Percentiles rank a stretch among this genome's conserved stretches.
Conservation (phyloP, 345 rosid genomes). For the Excoecaria cochinchinensis region DNA sequence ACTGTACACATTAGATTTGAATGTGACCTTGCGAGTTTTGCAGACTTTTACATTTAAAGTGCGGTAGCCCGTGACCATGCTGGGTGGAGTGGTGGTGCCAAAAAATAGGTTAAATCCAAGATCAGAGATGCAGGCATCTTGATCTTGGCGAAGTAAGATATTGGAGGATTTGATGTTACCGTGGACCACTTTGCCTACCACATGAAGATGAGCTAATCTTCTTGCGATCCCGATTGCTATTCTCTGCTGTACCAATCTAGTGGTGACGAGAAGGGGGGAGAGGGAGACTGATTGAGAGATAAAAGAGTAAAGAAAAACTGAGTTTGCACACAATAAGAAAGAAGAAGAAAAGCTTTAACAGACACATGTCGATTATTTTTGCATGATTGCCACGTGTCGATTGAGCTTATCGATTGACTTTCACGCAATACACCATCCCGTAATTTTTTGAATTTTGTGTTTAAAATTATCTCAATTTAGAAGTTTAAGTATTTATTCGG, state of each 20-base stretch:
- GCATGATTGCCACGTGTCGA: too few relatives aligned
- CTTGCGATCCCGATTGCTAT: constrained; percentile 69
- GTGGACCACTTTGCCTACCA: constrained; percentile 61
- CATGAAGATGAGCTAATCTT: constrained; percentile 77
- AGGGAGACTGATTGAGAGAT: too few relatives aligned
- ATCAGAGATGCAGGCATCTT: constrained; percentile 64
- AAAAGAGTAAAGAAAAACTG: too few relatives aligned
- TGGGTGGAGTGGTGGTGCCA: constrained; percentile 56
- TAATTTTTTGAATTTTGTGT: too few relatives aligned
- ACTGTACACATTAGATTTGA: constrained; percentile 92
- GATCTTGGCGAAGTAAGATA: constrained; percentile 68
- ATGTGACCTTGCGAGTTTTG: constrained; percentile 70
- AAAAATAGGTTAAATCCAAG: constrained; percentile 81
- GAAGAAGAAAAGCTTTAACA: too few relatives aligned
- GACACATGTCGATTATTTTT: too few relatives aligned
- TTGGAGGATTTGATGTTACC: constrained; percentile 96
- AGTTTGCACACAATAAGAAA: too few relatives aligned
- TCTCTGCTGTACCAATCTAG: constrained; percentile 86
- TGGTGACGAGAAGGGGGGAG: too few relatives aligned
- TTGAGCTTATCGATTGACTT: too few relatives aligned
- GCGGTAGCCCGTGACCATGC: constrained; percentile 79
- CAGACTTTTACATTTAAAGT: constrained; percentile 86
- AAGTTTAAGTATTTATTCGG: too few relatives aligned
- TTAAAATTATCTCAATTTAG: too few relatives aligned
- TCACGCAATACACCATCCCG: too few relatives aligned